These are phyloP conservation scores for Penicillium concentricum DNA, from an alignment of 2,329 filamentous ascomycete species.

Conservation along the genomic window DNA sequence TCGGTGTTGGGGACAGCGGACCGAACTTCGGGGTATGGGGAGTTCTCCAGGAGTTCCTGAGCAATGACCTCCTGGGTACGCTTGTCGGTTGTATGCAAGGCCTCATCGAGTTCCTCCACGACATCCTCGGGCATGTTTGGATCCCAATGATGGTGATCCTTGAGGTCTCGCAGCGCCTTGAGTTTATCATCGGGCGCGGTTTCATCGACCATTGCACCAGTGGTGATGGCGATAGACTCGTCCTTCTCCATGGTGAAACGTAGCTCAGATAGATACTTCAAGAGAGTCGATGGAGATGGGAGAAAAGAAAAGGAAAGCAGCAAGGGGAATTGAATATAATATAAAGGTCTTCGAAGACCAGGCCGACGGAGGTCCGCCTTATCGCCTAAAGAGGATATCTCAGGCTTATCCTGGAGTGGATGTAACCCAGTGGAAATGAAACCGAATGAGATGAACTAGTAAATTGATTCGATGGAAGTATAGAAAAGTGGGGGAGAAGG, in stretches of 20 bases:
- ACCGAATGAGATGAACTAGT: neutral
- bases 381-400: constrained; percentile 11
- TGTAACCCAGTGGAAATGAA: constrained; percentile 8
- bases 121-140: constrained; percentile 65
- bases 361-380: constrained; percentile 14
- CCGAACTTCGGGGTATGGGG: constrained; percentile 66
- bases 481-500: neutral
- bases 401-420: constrained; percentile 6
- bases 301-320: neutral
- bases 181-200: constrained; percentile 25
- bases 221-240: constrained; percentile 24
- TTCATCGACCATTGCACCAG: constrained; percentile 20
- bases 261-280: neutral
- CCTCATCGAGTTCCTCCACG: constrained; percentile 60
- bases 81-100: constrained; percentile 54
- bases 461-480: neutral
- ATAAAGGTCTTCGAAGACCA: neutral
- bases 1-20: constrained; percentile 65
- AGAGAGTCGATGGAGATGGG: neutral
- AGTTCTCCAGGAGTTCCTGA: constrained; percentile 63
- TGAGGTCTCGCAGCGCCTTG: constrained; percentile 54
- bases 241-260: constrained; percentile 18
- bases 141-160: constrained; percentile 62
- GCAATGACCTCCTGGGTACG: constrained; percentile 59
- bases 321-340: neutral